Base-by-base conservation (phyloP, 768 basidiomycete species). In the Pleurotus eryngii region DNA sequence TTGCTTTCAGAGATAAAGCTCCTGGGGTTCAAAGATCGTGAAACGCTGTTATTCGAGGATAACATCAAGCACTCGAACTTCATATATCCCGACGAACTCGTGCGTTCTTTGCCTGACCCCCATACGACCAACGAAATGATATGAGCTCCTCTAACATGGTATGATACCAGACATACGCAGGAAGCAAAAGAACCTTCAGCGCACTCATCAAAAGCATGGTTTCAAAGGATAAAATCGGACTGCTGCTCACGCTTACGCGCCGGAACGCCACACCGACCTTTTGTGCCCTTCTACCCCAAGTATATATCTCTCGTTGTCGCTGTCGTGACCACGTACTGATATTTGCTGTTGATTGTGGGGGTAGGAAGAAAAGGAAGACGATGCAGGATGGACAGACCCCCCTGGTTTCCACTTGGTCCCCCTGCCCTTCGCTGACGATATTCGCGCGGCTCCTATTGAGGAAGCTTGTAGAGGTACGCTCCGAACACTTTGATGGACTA, bases 401-500 rank as follows among this genome's bases (percentile, higher is more conserved):
- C 85, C 91, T 1, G 97, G 97, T 4, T 90, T 98, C 65, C 95
- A 98, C 70, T 76, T 98, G 50, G 88, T 98, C 57, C 89, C 89
- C 14, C 69, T 98, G n/a, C 95, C 96, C 0, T 99, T 90, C 68
- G 89, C 91, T 3, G 97, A 99, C 67, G 97, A 99, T 64, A 89
- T 98, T 49, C 85, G 97, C 48, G 77, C 79, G 17, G 89, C 90
- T 5, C 86, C 89, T 2, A 71, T 94, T 9, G 82, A 86, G 17
- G 77, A 83, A 55, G 86, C 78, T 5, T 75, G 79, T 62, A 78
- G 80, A 77, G 88, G 93, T 85, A 71, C 26, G 55, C 46, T 2
- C 3, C 27, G 35, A 15, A 26, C 17, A 18, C 60, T 60, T 15
- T 11, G 8, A 11, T 9, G 8, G 30, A 35, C 11, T 35, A 9